Percentiles rank a stretch among this genome's conserved stretches.
Conservation (phyloP, 352 stramenopile genomes). For the Phytophthora aleatoria region DNA sequence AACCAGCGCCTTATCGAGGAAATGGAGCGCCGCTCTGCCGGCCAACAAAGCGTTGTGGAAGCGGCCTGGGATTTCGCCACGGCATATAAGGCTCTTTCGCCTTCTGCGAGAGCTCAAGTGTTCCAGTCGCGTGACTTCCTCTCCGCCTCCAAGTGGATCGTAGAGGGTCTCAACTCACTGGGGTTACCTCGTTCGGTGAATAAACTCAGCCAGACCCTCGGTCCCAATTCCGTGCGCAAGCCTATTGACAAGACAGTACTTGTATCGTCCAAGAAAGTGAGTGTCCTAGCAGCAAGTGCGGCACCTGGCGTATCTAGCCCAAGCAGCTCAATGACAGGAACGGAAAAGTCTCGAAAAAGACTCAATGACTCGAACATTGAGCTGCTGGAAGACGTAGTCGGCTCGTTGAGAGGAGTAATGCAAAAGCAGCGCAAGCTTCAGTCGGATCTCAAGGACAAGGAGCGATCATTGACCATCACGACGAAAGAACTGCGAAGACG, state of each 20-base stretch:
- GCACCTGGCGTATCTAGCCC: constrained; percentile 11
- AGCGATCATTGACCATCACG: constrained; percentile 22
- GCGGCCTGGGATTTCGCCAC: constrained; percentile 46
- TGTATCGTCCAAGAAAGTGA: constrained; percentile 9
- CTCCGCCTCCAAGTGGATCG: constrained; percentile 42
- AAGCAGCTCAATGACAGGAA: constrained; percentile 9
- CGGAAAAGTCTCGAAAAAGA: constrained; percentile 20
- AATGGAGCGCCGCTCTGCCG: constrained; percentile 42
- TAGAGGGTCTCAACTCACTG: constrained; percentile 44
- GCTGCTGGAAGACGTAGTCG: constrained; percentile 48
- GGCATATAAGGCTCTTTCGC: constrained; percentile 45
- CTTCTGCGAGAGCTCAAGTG: constrained; percentile 39
- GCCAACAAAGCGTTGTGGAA: constrained; percentile 46
- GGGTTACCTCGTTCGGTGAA: constrained; percentile 28
- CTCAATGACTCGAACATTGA: constrained; percentile 45
- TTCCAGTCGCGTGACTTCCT: constrained; percentile 48
- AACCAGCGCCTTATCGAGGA: constrained; percentile 52
- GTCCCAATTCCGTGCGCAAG: neutral
- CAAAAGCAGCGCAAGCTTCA: constrained; percentile 41
- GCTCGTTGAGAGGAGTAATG: constrained; percentile 43
- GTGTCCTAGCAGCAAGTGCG: constrained; percentile 23
- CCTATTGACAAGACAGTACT: neutral
- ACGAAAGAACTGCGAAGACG: constrained; percentile 28
- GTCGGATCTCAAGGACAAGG: constrained; percentile 33
- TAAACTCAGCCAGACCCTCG: constrained; percentile 19